These are phyloP conservation scores for Cyberlindnera mycetangii DNA, from an alignment of 805 yeast genomes.

Conservation along the genomic window DNA sequence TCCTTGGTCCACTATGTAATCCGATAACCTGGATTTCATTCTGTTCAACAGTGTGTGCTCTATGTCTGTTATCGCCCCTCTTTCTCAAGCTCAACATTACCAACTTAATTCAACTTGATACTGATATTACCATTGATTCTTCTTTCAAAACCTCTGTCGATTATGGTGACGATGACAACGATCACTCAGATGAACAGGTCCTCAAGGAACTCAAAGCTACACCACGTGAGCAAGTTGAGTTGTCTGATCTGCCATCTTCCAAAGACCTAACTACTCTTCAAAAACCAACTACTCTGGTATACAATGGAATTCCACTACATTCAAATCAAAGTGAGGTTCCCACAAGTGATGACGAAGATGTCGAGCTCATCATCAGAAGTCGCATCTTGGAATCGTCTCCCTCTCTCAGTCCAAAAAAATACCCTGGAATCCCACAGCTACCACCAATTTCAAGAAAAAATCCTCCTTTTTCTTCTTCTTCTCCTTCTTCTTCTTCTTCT, in stretches of 20 bases:
- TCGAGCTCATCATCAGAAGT: conserved; percentile 10
- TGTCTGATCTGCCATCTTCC: not conserved
- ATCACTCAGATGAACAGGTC: not conserved
- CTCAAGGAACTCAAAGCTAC: not conserved
- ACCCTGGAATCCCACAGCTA: not conserved
- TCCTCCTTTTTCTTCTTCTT: no score
- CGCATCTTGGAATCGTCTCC: conserved; percentile 1
- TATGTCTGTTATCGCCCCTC: no score
- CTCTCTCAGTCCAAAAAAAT: not conserved
- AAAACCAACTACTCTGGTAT: not conserved
- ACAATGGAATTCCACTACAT: not conserved
- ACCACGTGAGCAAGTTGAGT: not conserved
- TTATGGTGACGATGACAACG: not conserved
- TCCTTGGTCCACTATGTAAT: no score
- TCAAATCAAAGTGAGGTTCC: not conserved
- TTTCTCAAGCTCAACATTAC: no score
- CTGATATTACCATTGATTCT: not conserved
- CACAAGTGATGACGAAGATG: conserved; percentile 1
- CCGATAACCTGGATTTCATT: no score
- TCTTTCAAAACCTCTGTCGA: not conserved
- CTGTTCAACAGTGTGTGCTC: no score
- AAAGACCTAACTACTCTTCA: not conserved
- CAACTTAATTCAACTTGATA: not conserved
- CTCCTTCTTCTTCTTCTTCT: no score
- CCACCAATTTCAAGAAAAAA: no score